These are phyloP conservation scores for Tanacetum coccineum DNA, from an alignment of 129 eudicot genomes.

Conservation along the genomic window DNA sequence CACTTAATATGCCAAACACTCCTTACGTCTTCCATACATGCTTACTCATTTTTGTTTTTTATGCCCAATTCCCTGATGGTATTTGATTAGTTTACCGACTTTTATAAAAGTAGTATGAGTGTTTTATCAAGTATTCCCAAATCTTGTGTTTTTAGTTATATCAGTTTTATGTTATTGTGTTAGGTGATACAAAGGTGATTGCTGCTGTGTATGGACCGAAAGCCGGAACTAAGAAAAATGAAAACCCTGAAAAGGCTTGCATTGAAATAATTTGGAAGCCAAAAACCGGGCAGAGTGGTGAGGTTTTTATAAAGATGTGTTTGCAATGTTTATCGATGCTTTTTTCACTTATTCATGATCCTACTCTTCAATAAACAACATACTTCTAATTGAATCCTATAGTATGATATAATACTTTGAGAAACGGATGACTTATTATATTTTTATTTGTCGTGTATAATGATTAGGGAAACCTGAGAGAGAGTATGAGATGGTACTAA, in stretches of 20 bases:
- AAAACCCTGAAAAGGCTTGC: conserved; percentile 88
- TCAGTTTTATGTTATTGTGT: neutral
- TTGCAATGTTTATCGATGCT: neutral
- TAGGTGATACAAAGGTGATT: conserved; percentile 81
- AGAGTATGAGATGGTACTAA: conserved; percentile 90
- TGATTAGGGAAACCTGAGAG: conserved; percentile 73
- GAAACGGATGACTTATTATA: neutral
- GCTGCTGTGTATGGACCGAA: conserved; percentile 98
- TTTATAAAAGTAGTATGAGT: neutral
- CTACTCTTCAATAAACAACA: no score
- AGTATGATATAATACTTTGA: no score
- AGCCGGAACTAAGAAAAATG: conserved; percentile 89
- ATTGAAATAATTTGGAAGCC: conserved; percentile 94
- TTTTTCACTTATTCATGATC: neutral
- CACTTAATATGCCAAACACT: no score
- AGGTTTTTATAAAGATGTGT: conserved; percentile 11
- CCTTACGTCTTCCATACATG: no score
- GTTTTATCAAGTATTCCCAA: neutral
- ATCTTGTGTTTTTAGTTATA: no score
- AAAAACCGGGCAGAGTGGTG: conserved; percentile 84
- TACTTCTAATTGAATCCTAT: no score
- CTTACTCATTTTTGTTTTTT: no score
- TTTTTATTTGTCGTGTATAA: neutral
- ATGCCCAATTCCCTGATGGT: neutral
- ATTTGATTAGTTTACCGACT: neutral